These are phyloP conservation scores for Sanghuangporus weigelae DNA, from an alignment of 1,284 basidiomycete species.

Conservation along the genomic window DNA sequence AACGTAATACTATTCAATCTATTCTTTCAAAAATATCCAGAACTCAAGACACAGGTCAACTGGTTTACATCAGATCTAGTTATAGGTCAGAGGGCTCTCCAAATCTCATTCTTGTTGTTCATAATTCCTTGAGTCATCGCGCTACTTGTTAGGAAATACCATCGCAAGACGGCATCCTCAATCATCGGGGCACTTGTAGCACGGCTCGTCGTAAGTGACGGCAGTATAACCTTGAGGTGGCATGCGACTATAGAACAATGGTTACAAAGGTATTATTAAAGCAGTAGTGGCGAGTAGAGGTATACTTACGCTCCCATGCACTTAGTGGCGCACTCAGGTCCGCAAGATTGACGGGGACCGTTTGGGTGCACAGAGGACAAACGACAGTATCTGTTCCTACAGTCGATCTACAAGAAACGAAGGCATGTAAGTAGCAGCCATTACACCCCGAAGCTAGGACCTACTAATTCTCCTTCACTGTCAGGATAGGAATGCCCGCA, in stretches of 20 bases:
- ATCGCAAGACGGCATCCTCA: neutral
- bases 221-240: neutral
- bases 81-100: too few relatives aligned
- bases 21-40: neutral
- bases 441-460: neutral
- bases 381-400: constrained; percentile 6
- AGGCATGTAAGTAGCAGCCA: neutral
- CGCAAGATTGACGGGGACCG: constrained; percentile 6
- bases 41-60: too few relatives aligned
- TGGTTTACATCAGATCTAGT: too few relatives aligned
- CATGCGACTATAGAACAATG: neutral
- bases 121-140: neutral
- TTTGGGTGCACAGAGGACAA: constrained; percentile 12
- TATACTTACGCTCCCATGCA: constrained; percentile 16
- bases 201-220: neutral
- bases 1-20: neutral
- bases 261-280: neutral
- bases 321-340: constrained; percentile 8
- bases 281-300: neutral
- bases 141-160: constrained; percentile 8
- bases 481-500: constrained; percentile 30
- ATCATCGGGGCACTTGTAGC: constrained; percentile 2
- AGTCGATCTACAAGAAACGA: constrained; percentile 8
- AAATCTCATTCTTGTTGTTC: too few relatives aligned
- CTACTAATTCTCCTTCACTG: constrained; percentile 3